A percentile compares a stretch with the other conserved stretches of the same genome.
Conservation (phyloP, 352 stramenopile species). For the Phytophthora hibernalis region DNA sequence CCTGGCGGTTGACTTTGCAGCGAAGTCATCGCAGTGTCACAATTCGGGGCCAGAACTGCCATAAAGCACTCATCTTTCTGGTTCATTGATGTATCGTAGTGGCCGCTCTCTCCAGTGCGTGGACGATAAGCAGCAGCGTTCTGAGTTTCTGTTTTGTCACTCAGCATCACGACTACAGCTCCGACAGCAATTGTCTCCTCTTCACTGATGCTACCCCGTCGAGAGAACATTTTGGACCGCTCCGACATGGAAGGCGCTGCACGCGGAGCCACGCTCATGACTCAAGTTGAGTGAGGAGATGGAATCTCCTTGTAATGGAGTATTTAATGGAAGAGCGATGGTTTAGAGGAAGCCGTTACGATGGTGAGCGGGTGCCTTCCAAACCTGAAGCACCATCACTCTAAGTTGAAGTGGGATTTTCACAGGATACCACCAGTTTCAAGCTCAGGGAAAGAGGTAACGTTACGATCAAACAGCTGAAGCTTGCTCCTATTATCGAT, state of each 20-base stretch:
- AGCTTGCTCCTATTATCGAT: too few species aligned
- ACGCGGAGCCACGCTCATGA: slow-evolving; percentile 33
- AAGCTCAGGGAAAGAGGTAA: too few species aligned
- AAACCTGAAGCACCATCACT: slow-evolving; percentile 13
- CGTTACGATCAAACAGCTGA: too few species aligned
- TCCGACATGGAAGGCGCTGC: slow-evolving; percentile 16
- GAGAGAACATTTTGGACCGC: slow-evolving; percentile 14
- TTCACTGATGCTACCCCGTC: slow-evolving; percentile 5
- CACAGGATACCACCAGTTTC: too few species aligned
- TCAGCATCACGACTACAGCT: slow-evolving; percentile 29
- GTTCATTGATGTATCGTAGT: slow-evolving; percentile 8
- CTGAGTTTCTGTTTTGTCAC: slow-evolving; percentile 15
- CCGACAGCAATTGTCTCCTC: slow-evolving; percentile 26
- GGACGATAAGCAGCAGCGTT: slow-evolving; percentile 14
- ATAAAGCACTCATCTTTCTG: slow-evolving; percentile 45
- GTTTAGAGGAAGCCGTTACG: slow-evolving; percentile 16
- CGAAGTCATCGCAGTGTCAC: slow-evolving; percentile 47
- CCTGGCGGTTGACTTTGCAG: slow-evolving; percentile 53
- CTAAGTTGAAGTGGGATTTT: slow-evolving; percentile 27
- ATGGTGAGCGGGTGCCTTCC: slow-evolving; percentile 16
- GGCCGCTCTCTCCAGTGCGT: background rate
- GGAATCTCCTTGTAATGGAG: background rate
- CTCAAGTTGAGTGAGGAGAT: background rate
- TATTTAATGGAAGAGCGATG: background rate
- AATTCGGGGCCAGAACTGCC: slow-evolving; percentile 55